Evolutionary conservation across 352 stramenopile genomes (phyloP), one percentile per base, ranked within the genome.

Genomic region (Pythium sukuiense): DNA sequence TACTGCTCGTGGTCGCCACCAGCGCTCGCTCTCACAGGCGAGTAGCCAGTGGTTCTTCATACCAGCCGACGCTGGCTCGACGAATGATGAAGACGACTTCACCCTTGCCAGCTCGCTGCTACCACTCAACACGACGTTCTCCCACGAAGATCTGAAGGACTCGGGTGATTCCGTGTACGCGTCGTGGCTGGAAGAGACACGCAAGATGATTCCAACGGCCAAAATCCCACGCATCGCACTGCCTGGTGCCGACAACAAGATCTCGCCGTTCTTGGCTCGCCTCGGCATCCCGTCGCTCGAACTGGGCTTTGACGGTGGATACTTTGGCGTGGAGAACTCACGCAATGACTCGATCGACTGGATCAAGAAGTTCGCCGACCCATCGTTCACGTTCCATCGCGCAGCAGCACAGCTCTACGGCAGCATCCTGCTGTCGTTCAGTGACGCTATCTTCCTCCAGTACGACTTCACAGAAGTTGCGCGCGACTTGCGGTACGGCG

Each of bases 391-490:
- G 35, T 92, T 92, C 59, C 83, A 95, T 50, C 82, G 84, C 30
- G 81, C 86, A 1, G 83, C 81, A 18, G 83, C 86, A 11, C 80
- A 95, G 71, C 73, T 95, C 20, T 95, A 95, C 60, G 84, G 84
- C 20, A 90, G 84, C 63, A 76, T 92, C 32, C 67, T 93, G 64
- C 64, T 93, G 14, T 87, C 79, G 24, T 91, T 91, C 66, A 91
- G 79, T 33, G 83, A 95, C 65, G 69, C 84, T 1, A 76, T 93
- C n/a, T 95, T 95, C 45, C 37, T 95, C 16, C 86, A 89, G 68
- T 95, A 95, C 69, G 86, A 95, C 65, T 95, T 95, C 65, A 88
- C 76, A 0, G 86, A 93, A 59, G 71, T 92, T 18, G 85, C 86
- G 3, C 82, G 84, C 6, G 83, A 93, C 32, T 59, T 95, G 26